These are phyloP conservation scores for Microcera coccophila DNA, from an alignment of 2,329 filamentous ascomycete genomes.

Conservation along the genomic window DNA sequence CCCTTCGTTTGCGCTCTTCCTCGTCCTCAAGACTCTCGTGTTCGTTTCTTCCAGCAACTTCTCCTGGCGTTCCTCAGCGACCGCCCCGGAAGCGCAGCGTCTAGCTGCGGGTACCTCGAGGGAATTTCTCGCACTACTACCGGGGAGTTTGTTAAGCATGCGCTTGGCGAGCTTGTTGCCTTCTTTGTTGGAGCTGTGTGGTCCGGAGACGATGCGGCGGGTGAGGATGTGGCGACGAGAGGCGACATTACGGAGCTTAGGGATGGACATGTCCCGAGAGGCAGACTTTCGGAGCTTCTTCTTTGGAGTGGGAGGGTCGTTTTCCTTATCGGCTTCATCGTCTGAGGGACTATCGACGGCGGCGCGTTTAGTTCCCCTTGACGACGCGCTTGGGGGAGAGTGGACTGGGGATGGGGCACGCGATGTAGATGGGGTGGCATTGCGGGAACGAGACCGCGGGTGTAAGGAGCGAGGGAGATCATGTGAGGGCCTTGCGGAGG, in stretches of 20 bases:
- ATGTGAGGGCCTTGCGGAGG: slow-evolving; percentile 14
- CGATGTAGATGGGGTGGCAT: slow-evolving; percentile 15
- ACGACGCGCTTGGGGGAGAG: slow-evolving; percentile 35
- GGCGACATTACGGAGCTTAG: slow-evolving; percentile 30
- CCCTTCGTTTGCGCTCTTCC: slow-evolving; percentile 23
- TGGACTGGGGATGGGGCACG: slow-evolving; percentile 22
- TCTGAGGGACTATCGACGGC: slow-evolving; percentile 35
- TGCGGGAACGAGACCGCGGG: slow-evolving; percentile 22
- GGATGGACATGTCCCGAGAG: slow-evolving; percentile 40
- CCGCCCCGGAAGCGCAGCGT: slow-evolving; percentile 14
- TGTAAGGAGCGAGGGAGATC: slow-evolving; percentile 15
- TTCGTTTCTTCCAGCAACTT: slow-evolving; percentile 12
- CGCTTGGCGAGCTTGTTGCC: slow-evolving; percentile 25
- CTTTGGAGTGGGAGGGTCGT: slow-evolving; percentile 29
- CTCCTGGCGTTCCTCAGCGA: neutral
- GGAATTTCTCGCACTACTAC: slow-evolving; percentile 13
- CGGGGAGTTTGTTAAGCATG: slow-evolving; percentile 23
- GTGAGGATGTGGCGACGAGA: slow-evolving; percentile 23
- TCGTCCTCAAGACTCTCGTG: slow-evolving; percentile 25
- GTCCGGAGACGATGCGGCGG: slow-evolving; percentile 28
- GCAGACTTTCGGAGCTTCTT: slow-evolving; percentile 54
- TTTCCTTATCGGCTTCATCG: slow-evolving; percentile 29
- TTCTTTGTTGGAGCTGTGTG: slow-evolving; percentile 17
- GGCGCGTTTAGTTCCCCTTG: slow-evolving; percentile 50
- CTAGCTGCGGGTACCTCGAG: slow-evolving; percentile 16